Percentiles rank a stretch among this genome's conserved stretches.
These are phyloP conservation scores for Odontarrhena argentea DNA, from an alignment of 345 rosid genomes.

Conservation along the genomic window DNA sequence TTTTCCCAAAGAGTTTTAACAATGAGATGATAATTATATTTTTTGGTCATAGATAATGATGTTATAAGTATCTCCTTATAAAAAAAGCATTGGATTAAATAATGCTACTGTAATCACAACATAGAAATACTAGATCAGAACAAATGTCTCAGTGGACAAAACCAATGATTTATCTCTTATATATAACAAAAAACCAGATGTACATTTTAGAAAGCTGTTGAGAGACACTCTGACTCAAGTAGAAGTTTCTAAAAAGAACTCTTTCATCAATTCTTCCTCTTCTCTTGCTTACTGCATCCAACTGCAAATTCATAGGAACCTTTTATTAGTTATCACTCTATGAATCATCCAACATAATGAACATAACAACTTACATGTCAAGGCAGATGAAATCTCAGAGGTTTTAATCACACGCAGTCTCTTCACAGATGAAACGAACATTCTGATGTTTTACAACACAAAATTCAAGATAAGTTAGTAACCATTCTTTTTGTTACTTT, in stretches of 20 bases:
- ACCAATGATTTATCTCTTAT: slow-evolving; percentile 28
- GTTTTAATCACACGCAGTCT: slow-evolving; percentile 93
- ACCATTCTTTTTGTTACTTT: not conserved
- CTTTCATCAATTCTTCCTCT: slow-evolving; percentile 38
- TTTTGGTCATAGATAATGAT: too few relatives aligned
- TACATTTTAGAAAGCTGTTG: slow-evolving; percentile 20
- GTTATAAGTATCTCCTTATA: slow-evolving; percentile 1
- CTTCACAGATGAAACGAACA: slow-evolving; percentile 94
- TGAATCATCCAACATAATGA: slow-evolving; percentile 12
- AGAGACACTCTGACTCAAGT: slow-evolving; percentile 6
- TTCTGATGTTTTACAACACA: slow-evolving; percentile 49
- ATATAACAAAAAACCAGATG: slow-evolving; percentile 40
- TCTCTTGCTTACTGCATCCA: slow-evolving; percentile 41
- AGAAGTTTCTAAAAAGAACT: slow-evolving; percentile 6
- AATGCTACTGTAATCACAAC: slow-evolving; percentile 23
- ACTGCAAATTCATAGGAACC: slow-evolving; percentile 28
- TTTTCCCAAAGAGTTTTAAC: slow-evolving; percentile 13
- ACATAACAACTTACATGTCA: slow-evolving; percentile 35
- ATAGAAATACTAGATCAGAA: slow-evolving; percentile 31
- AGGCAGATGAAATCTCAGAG: slow-evolving; percentile 58
- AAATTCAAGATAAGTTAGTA: slow-evolving; percentile 33
- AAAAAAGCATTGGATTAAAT: not conserved
- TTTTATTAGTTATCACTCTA: slow-evolving; percentile 8
- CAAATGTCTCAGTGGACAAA: slow-evolving; percentile 27
- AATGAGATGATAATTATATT: slow-evolving; percentile 22